Conservation (phyloP, 371 early-diverging fungal species). For the Mortierella sp. region DNA sequence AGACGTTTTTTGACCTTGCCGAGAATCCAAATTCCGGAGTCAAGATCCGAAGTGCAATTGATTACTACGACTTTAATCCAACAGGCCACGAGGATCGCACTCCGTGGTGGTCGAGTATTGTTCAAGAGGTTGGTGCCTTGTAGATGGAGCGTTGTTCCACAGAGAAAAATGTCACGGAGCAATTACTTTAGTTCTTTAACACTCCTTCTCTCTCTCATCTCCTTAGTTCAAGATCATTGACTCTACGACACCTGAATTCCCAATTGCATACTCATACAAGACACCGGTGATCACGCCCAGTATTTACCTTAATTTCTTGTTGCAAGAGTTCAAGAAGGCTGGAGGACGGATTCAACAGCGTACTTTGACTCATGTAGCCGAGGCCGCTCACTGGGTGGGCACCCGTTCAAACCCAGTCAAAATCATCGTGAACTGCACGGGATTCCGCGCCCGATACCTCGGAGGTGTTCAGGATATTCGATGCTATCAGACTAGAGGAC, state of each 20-base stretch:
- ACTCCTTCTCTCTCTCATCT: no score
- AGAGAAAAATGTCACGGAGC: neutral
- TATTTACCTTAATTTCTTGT: slow-evolving; percentile 74
- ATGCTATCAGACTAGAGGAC: slow-evolving; percentile 79
- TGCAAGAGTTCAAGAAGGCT: slow-evolving; percentile 55
- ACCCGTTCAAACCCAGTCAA: slow-evolving; percentile 45
- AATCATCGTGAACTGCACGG: slow-evolving; percentile 83
- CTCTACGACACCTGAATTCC: slow-evolving; percentile 27
- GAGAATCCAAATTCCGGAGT: slow-evolving; percentile 44
- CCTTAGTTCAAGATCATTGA: slow-evolving; percentile 31
- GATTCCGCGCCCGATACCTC: slow-evolving; percentile 67
- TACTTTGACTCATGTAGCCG: slow-evolving; percentile 61
- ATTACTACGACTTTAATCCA: slow-evolving; percentile 42
- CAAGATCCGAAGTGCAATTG: slow-evolving; percentile 38
- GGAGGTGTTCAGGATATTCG: slow-evolving; percentile 76
- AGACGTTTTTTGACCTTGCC: slow-evolving; percentile 35
- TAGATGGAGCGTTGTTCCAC: neutral
- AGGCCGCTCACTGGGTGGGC: slow-evolving; percentile 53
- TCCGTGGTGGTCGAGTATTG: slow-evolving; percentile 50
- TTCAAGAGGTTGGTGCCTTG: slow-evolving; percentile 29
- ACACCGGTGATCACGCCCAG: slow-evolving; percentile 50
- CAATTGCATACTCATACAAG: slow-evolving; percentile 51
- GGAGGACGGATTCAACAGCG: slow-evolving; percentile 65
- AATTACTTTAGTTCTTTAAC: neutral
- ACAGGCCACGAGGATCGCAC: slow-evolving; percentile 22